phyloP scores from a whole-genome alignment of 1,284 basidiomycete genomes.

The Malassezia brasiliensis region DNA sequence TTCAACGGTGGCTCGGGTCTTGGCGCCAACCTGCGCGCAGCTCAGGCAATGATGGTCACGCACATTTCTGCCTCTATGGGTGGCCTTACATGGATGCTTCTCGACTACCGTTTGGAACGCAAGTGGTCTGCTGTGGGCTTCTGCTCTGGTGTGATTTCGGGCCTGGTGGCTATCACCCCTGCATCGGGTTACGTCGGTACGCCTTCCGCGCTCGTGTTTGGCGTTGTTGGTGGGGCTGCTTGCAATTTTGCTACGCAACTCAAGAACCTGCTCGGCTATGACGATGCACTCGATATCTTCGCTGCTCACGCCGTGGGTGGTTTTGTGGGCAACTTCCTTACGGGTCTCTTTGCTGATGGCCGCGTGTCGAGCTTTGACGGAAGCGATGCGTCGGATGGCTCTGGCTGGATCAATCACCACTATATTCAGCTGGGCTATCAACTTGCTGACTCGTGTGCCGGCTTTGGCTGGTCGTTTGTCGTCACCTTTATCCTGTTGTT shows the following conservation, averaged over 20 bases:
- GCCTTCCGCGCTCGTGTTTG: slow-evolving; percentile 38
- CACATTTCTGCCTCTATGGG: slow-evolving; percentile 65
- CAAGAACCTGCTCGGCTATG: slow-evolving; percentile 56
- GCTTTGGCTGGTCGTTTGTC: slow-evolving; percentile 40
- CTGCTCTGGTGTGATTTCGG: slow-evolving; percentile 32
- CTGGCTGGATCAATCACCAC: slow-evolving; percentile 80
- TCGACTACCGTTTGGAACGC: slow-evolving; percentile 50
- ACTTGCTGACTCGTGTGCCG: slow-evolving; percentile 62
- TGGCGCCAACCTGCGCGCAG: slow-evolving; percentile 50
- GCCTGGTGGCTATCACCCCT: slow-evolving; percentile 63
- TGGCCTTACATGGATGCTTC: slow-evolving; percentile 50
- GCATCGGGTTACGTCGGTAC: slow-evolving; percentile 55
- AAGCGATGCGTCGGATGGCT: slow-evolving; percentile 54
- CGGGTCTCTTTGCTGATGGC: slow-evolving; percentile 75
- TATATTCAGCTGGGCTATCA: slow-evolving; percentile 67
- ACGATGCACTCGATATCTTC: slow-evolving; percentile 59
- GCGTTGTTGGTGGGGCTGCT: slow-evolving; percentile 68
- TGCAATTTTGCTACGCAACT: slow-evolving; percentile 93
- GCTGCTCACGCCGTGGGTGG: slow-evolving; percentile 83
- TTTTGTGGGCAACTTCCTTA: slow-evolving; percentile 72
- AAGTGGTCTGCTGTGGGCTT: slow-evolving; percentile 65
- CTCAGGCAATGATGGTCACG: slow-evolving; percentile 50
- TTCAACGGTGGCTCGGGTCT: slow-evolving; percentile 49
- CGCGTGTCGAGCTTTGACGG: slow-evolving; percentile 79
- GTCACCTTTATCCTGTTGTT: slow-evolving; percentile 65